phyloP scores from a whole-genome alignment of 768 basidiomycete genomes.

The Suillus luteus region DNA sequence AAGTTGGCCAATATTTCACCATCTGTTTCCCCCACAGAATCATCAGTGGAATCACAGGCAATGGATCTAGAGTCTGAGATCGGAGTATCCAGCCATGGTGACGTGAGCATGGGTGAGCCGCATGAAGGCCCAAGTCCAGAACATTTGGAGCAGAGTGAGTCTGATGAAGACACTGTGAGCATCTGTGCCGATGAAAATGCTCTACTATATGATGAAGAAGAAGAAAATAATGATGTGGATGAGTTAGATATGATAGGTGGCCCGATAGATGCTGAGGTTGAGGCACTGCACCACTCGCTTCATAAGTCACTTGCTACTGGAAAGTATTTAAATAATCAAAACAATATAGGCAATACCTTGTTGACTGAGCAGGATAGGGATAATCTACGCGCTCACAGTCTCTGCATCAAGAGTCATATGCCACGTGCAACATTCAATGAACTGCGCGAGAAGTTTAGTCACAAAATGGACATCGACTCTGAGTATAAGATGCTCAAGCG shows the following conservation, averaged over 20 bases:
- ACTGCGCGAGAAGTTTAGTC: not conserved
- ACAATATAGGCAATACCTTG: not conserved
- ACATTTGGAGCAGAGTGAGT: not conserved
- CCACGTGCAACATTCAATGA: not conserved
- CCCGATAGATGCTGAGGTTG: not conserved
- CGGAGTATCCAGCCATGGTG: not conserved
- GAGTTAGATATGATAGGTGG: not conserved
- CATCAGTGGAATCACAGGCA: not conserved
- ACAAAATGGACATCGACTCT: slow-evolving; percentile 1
- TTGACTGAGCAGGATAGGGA: not conserved
- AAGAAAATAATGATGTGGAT: not conserved
- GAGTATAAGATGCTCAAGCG: slow-evolving; percentile 1
- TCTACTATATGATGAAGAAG: not conserved
- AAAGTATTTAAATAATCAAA: not conserved
- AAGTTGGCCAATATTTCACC: not conserved
- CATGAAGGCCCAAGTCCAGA: not conserved
- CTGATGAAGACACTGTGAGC: not conserved
- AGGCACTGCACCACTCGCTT: not conserved
- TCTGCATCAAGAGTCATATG: not conserved
- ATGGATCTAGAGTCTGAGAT: not conserved
- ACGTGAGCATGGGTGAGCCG: not conserved
- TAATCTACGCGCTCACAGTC: not conserved
- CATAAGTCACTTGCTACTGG: not conserved
- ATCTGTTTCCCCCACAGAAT: not conserved
- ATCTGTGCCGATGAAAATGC: not conserved